These are phyloP conservation scores for Hevea brasiliensis DNA, from an alignment of 345 rosid genomes.

Conservation along the genomic window DNA sequence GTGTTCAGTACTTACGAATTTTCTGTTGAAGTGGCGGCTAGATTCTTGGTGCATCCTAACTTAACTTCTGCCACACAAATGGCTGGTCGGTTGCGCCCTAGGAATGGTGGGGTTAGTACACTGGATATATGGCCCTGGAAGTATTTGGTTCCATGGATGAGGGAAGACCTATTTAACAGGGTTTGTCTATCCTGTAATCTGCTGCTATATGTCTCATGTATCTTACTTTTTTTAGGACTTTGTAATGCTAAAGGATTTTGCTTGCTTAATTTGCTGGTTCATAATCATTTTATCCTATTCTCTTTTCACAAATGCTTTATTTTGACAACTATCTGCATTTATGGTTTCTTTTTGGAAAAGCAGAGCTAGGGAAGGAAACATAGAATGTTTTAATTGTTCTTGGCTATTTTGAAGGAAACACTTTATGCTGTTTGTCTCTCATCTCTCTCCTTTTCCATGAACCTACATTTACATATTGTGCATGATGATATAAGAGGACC, in stretches of 20 bases:
- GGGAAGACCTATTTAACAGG: slow-evolving; percentile 88
- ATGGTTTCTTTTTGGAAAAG: not conserved
- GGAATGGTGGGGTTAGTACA: slow-evolving; percentile 70
- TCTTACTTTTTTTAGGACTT: not conserved
- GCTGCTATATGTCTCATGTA: slow-evolving; percentile 1
- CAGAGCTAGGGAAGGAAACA: not conserved
- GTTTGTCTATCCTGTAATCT: slow-evolving; percentile 41
- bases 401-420: not conserved
- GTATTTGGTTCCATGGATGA: slow-evolving; percentile 97
- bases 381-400: not conserved
- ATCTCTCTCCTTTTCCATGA: not conserved
- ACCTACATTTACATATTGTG: not conserved
- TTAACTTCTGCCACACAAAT: slow-evolving; percentile 71
- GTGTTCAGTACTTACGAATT: slow-evolving; percentile 92
- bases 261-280: slow-evolving; percentile 9
- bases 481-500: not conserved
- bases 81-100: slow-evolving; percentile 62
- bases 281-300: not conserved
- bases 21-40: slow-evolving; percentile 92
- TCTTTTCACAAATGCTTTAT: not conserved
- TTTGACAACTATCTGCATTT: not conserved
- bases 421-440: not conserved
- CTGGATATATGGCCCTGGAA: slow-evolving; percentile 99
- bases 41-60: slow-evolving; percentile 96
- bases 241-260: not conserved